phyloP scores from a whole-genome alignment of 106 monocot genomes.

The Chionographis japonica region DNA sequence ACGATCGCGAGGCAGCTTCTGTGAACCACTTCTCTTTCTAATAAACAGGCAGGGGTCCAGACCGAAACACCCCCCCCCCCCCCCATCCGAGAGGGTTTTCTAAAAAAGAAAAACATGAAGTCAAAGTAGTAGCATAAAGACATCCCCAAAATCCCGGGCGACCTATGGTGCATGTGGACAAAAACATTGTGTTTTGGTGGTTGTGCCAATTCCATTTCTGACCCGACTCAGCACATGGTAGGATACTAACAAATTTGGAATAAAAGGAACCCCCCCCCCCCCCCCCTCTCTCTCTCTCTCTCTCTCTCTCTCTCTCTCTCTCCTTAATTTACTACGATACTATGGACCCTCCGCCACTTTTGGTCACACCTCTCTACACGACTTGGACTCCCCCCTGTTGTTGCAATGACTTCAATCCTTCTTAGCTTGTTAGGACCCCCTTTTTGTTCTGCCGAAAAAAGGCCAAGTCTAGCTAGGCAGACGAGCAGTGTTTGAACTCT shows the following conservation, averaged over 20 bases:
- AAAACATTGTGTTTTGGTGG: constrained; percentile 25
- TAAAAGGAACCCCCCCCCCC: background rate
- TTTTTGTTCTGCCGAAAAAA: background rate
- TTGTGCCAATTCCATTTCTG: constrained; percentile 15
- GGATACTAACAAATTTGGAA: background rate
- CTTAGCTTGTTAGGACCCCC: too few species aligned
- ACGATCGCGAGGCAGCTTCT: too few species aligned
- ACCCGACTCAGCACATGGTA: too few species aligned
- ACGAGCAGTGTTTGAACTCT: background rate
- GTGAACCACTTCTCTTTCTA: too few species aligned
- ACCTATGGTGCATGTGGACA: constrained; percentile 33
- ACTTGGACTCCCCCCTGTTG: background rate
- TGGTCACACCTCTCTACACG: constrained; percentile 8
- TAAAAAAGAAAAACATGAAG: constrained; percentile 22
- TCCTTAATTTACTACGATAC: background rate
- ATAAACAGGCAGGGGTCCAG: too few species aligned
- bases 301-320: background rate
- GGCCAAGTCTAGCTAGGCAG: background rate
- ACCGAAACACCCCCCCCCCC: too few species aligned
- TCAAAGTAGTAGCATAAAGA: constrained; percentile 43
- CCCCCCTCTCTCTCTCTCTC: background rate
- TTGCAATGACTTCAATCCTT: too few species aligned
- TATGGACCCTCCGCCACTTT: background rate
- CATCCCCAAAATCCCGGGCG: constrained; percentile 47
- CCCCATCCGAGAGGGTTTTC: too few species aligned